Conservation (phyloP, 2,329 filamentous ascomycete species). For the Aspergillus neotritici region DNA sequence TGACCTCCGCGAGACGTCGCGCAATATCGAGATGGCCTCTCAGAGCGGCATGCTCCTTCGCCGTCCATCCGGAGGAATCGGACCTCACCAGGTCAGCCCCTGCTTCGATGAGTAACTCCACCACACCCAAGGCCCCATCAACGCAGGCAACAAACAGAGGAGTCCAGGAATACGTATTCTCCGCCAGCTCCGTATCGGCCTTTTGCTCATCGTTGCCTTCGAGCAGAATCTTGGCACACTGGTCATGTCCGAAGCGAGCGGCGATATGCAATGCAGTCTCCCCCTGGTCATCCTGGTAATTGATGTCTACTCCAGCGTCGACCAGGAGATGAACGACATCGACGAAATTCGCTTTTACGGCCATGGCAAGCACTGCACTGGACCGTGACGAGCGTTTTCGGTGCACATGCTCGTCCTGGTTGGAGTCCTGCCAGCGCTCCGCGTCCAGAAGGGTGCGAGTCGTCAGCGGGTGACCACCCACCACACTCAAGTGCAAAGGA, state of each 20-base stretch:
- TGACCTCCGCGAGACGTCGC: constrained; percentile 57
- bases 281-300: constrained; percentile 83
- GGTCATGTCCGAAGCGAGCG: constrained; percentile 75
- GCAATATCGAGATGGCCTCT: constrained; percentile 83
- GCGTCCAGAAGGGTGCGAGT: constrained; percentile 74
- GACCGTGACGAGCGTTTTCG: constrained; percentile 72
- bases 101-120: constrained; percentile 69
- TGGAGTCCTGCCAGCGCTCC: constrained; percentile 67
- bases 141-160: constrained; percentile 90
- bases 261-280: constrained; percentile 91
- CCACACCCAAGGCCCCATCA: constrained; percentile 72
- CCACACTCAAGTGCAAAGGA: constrained; percentile 84
- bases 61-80: constrained; percentile 90
- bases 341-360: constrained; percentile 80
- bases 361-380: constrained; percentile 79
- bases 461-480: constrained; percentile 82
- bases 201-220: constrained; percentile 65
- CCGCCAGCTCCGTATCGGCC: constrained; percentile 67
- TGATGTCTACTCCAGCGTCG: constrained; percentile 83
- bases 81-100: constrained; percentile 68
- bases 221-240: constrained; percentile 73
- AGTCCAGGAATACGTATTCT: constrained; percentile 88
- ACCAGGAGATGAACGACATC: constrained; percentile 82
- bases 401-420: constrained; percentile 56
- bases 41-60: constrained; percentile 85